Base-by-base conservation (phyloP, 2,329 filamentous ascomycete genomes). In the Colletotrichum eleusines region DNA sequence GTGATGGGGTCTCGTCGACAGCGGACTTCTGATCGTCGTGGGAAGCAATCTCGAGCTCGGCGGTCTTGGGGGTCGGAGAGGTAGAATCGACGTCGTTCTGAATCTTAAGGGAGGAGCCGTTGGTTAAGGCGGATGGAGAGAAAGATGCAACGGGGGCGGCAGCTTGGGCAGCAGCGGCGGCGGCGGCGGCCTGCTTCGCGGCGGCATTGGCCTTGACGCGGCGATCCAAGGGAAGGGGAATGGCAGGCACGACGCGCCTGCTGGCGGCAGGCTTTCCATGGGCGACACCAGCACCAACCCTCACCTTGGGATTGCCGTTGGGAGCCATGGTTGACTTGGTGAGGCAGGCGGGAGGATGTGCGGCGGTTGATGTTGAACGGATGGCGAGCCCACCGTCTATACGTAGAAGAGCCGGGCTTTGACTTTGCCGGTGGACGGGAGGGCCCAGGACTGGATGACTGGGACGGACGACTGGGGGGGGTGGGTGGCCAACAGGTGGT, bases 191-290 rank as follows among this genome's bases (percentile, higher is more conserved):
- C 44, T 67, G 78, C 78, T 74, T 81, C 78, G 66, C 81, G 80
- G 69, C 69, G 31, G 65, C 69, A 63, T 69, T 71, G 65, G 69
- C 53, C 74, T 81, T 83, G 61, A 80, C 76, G 72, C 72, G 72
- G 35, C 72, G 72, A 33, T 63, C 67, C 63, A 81, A 77, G 23
- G 80, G 80, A 72, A 83, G 73, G 59, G 81, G 81, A 55, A 83
- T 78, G 66, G 78, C 81, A 69, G 81, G 81, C 67, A 80, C 75
- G 50, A 83, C 76, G 58, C 79, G 76, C 73, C 80, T 81, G 33
- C 53, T 11, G 26, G 46, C 16, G 38, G 20, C 26, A 35, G 58
- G 51, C 60, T 63, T 67, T 58, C 71, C 71, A 42, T 60, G 28
- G 51, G 59, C 64, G 65, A 59, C 69, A 71, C 69, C 69, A 35